A percentile compares a stretch with the other conserved stretches of the same genome.
Evolutionary conservation across 768 basidiomycete genomes (phyloP).

Genomic region (Kwoniella pini): DNA sequence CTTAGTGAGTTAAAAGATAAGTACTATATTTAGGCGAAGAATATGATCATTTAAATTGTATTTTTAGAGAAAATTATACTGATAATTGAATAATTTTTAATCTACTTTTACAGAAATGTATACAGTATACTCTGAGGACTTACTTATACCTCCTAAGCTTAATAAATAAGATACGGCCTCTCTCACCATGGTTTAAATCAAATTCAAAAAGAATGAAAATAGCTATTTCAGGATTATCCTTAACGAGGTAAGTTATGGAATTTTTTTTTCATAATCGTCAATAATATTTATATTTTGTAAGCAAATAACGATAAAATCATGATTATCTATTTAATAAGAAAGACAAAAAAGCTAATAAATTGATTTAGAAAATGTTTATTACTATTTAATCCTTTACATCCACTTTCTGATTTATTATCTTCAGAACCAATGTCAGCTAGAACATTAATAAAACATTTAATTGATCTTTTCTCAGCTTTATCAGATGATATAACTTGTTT

Average conservation of each 20-base stretch:
- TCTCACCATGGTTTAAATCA: constrained; percentile 33
- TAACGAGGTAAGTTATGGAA: constrained; percentile 38
- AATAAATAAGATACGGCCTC: constrained; percentile 30
- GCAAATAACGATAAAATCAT: too few relatives aligned
- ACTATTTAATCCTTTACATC: constrained; percentile 47
- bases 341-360: too few relatives aligned
- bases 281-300: too few relatives aligned
- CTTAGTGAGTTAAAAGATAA: constrained; percentile 43
- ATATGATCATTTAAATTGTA: too few relatives aligned
- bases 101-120: constrained; percentile 50
- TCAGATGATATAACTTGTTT: constrained; percentile 46
- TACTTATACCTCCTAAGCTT: constrained; percentile 48
- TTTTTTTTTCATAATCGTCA: too few relatives aligned
- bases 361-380: constrained; percentile 51
- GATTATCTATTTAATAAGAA: too few relatives aligned
- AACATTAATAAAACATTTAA: constrained; percentile 31
- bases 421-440: constrained; percentile 39
- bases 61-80: too few relatives aligned
- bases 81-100: too few relatives aligned
- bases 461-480: constrained; percentile 39
- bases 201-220: constrained; percentile 38
- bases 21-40: too few relatives aligned
- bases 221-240: constrained; percentile 37
- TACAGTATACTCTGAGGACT: constrained; percentile 45
- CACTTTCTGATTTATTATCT: constrained; percentile 45